Base-by-base conservation (phyloP, 345 rosid species). In the Noccaea bulbosa region DNA sequence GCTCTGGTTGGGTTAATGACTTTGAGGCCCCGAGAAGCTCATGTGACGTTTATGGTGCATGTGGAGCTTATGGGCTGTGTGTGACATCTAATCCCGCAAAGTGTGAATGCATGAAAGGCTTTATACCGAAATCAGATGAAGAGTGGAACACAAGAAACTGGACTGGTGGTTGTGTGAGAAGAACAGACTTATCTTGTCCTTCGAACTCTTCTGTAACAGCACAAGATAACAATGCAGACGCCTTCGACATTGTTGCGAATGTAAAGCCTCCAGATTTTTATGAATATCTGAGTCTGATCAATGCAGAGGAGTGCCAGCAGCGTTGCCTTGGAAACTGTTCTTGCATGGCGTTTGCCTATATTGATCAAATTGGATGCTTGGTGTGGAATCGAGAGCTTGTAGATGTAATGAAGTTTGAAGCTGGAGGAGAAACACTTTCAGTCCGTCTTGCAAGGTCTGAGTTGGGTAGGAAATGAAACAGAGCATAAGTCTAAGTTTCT, bases 81-180 rank as follows among this genome's bases (percentile, higher is more conserved):
- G 60, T 64, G 55, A 70, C 37, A 20, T 48, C 79, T 48, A 50
- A 49, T 55, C 60, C 72, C 15, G 58, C 65, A 37, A 77, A 49
- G 49, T 77, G 80, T 77, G 67, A 58, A 34, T 77, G 80, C 51
- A 51, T 77, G 73, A 71, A 66, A 77, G 80, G 80, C 15, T 70
- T 77, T 77, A 43, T 71, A 43, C 80, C 80, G 32, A 70, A 58
- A 32, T 70, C 79, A 65, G 61, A 48, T 5, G 76, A 76, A 30
- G 79, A 76, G 30, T 77, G 80, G 80, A 71, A 65, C 11, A 65
- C 38, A 52, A 53, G 73, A 11, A 74, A 67, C 0, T 67, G 78
- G 78, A 74, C 73, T 34, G 35, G 69, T 51, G 78, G 78, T 16
- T 74, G 78, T 52, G 7, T 11, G 14, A 52, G 78, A 60, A 51